Evolutionary conservation across 164 flowering plant species (phyloP).

Genomic region (Kingdonia uniflora): DNA sequence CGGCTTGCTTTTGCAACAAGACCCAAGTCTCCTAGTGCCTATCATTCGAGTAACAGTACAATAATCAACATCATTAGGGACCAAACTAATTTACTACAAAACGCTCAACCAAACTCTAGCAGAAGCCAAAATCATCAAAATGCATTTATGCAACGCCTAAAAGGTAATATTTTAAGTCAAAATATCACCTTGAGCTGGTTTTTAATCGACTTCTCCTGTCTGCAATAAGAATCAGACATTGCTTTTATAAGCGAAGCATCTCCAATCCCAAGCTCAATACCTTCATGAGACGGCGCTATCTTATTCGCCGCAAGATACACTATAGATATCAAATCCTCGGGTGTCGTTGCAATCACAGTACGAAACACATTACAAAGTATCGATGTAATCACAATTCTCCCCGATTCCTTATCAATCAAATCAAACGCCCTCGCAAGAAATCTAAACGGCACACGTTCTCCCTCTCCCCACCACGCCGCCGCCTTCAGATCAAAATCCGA

Average conservation of each 20-base stretch:
- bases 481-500: slow-evolving; percentile 44
- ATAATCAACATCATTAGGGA: no score
- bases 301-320: slow-evolving; percentile 73
- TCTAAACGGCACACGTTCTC: slow-evolving; percentile 66
- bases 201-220: slow-evolving; percentile 68
- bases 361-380: slow-evolving; percentile 72
- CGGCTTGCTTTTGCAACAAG: slow-evolving; percentile 92
- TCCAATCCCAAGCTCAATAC: slow-evolving; percentile 93
- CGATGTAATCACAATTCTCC: slow-evolving; percentile 72
- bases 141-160: no score
- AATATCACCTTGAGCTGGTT: slow-evolving; percentile 50
- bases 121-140: no score
- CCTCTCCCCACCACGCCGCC: slow-evolving; percentile 66
- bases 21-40: slow-evolving; percentile 64
- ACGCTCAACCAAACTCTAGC: no score
- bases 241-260: slow-evolving; percentile 80
- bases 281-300: slow-evolving; percentile 86
- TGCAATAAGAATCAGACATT: slow-evolving; percentile 81
- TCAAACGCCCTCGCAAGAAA: slow-evolving; percentile 77
- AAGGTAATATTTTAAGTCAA: no score
- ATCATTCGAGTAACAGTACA: no score
- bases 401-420: slow-evolving; percentile 57
- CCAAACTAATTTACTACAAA: no score
- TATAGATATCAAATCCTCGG: slow-evolving; percentile 58
- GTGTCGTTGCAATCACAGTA: slow-evolving; percentile 77